Evolutionary conservation across 805 yeast species (phyloP).

Genomic region (Barnettozyma vustinii): DNA sequence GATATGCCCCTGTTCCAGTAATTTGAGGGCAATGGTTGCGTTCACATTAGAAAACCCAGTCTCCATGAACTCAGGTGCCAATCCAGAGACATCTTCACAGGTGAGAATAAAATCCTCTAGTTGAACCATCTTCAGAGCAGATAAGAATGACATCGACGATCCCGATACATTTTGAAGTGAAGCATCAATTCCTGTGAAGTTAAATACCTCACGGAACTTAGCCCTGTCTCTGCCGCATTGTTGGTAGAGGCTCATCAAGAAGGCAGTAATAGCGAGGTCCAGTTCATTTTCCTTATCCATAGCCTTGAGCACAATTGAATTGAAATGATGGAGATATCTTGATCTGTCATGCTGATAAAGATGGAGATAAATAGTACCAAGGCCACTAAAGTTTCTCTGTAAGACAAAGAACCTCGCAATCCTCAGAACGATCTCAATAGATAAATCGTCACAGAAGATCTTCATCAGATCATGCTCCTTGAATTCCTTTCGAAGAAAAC

Average conservation of each 20-base stretch:
- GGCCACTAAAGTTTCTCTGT: conserved; percentile 11
- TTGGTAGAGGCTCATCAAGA: conserved; percentile 13
- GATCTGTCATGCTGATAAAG: conserved; percentile 5
- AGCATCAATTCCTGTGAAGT: conserved; percentile 8
- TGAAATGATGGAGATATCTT: conserved; percentile 4
- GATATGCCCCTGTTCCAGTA: conserved; percentile 3
- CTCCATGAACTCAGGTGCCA: conserved; percentile 14
- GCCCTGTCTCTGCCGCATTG: conserved; percentile 8
- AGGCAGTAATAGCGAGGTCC: conserved; percentile 11
- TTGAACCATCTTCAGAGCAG: conserved; percentile 12
- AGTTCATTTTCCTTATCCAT: conserved; percentile 14
- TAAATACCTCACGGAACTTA: conserved; percentile 11
- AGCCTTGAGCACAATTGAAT: conserved; percentile 7
- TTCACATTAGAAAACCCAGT: conserved; percentile 16
- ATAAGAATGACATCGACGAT: conserved; percentile 8
- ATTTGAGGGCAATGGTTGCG: conserved; percentile 8
- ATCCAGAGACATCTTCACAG: conserved; percentile 6
- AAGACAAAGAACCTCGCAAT: conserved; percentile 8
- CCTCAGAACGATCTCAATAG: conserved; percentile 9
- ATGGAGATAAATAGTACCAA: conserved; percentile 9
- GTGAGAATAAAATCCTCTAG: conserved; percentile 11
- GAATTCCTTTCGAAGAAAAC: conserved; percentile 10
- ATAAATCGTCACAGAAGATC: not conserved
- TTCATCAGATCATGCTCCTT: not conserved
- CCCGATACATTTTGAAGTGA: conserved; percentile 2